Conservation (phyloP, 768 basidiomycete species). For the Symmetrospora coprosmae region DNA sequence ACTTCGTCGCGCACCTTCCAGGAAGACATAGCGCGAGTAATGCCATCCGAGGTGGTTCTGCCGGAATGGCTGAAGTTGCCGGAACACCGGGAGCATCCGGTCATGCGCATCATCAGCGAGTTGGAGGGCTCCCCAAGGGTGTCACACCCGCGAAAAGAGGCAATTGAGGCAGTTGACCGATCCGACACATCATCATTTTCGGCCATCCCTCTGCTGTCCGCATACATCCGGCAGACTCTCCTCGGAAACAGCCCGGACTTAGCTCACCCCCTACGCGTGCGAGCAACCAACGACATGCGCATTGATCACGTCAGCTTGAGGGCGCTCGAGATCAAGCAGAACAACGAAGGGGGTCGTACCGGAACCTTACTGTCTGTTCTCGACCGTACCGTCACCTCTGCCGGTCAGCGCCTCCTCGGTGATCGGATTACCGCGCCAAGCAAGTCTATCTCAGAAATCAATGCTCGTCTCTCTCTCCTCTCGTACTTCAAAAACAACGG, state of each 20-base stretch:
- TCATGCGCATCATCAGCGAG: background rate
- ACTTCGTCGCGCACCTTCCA: constrained; percentile 44
- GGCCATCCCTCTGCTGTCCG: constrained; percentile 9
- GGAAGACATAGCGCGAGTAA: constrained; percentile 71
- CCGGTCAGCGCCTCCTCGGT: constrained; percentile 59
- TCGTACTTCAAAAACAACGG: constrained; percentile 52
- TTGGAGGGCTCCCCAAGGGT: background rate
- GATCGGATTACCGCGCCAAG: constrained; percentile 76
- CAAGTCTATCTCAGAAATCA: constrained; percentile 58
- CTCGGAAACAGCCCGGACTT: constrained; percentile 64
- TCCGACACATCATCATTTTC: background rate
- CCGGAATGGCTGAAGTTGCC: background rate
- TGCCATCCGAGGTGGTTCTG: constrained; percentile 68
- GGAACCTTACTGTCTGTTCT: constrained; percentile 63
- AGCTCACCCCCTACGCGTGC: constrained; percentile 49
- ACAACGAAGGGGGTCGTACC: constrained; percentile 54
- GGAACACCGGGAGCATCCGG: background rate
- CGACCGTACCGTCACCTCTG: constrained; percentile 60
- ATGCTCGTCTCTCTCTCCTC: constrained; percentile 60
- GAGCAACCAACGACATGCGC: constrained; percentile 50
- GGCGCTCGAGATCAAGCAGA: constrained; percentile 67
- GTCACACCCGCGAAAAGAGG: background rate
- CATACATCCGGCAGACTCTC: constrained; percentile 39
- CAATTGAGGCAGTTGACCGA: background rate
- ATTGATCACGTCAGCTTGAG: constrained; percentile 79